Percentiles rank a stretch among this genome's conserved stretches.
Evolutionary conservation across 306 rosid genomes (phyloP).

Genomic region (Quercus berberidifolia): DNA sequence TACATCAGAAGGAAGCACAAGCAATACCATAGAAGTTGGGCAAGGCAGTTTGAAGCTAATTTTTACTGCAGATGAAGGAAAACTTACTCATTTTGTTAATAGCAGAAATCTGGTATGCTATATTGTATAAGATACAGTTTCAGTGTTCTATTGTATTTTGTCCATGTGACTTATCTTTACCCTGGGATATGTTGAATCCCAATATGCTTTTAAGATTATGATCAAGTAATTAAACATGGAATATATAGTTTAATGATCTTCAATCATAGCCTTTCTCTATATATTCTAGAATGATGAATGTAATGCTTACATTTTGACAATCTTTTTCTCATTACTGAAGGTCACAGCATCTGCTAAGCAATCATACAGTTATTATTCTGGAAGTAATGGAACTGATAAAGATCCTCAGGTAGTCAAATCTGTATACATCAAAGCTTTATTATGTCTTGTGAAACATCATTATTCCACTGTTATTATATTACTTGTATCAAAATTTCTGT

Average conservation of each 20-base stretch:
- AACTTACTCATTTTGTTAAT: conserved; percentile 53
- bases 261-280: not conserved
- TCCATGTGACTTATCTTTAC: not conserved
- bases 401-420: conserved; percentile 38
- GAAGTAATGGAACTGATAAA: conserved; percentile 25
- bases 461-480: conserved; percentile 15
- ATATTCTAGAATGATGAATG: not conserved
- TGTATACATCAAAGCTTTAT: conserved; percentile 6
- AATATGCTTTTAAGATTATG: not conserved
- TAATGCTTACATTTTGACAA: not conserved
- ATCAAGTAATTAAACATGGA: not conserved
- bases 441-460: not conserved
- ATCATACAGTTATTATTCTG: conserved; percentile 33
- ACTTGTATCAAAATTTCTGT: not conserved
- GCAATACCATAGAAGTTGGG: conserved; percentile 52
- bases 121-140: conserved; percentile 8
- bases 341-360: conserved; percentile 43
- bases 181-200: not conserved
- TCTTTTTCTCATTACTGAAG: conserved; percentile 26
- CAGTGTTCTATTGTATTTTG: conserved; percentile 7
- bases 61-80: conserved; percentile 56
- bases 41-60: conserved; percentile 60
- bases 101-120: conserved; percentile 50
- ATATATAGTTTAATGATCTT: not conserved
- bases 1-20: conserved; percentile 30